These are phyloP conservation scores for Echium plantagineum DNA, from an alignment of 257 asterid genomes.

Conservation along the genomic window DNA sequence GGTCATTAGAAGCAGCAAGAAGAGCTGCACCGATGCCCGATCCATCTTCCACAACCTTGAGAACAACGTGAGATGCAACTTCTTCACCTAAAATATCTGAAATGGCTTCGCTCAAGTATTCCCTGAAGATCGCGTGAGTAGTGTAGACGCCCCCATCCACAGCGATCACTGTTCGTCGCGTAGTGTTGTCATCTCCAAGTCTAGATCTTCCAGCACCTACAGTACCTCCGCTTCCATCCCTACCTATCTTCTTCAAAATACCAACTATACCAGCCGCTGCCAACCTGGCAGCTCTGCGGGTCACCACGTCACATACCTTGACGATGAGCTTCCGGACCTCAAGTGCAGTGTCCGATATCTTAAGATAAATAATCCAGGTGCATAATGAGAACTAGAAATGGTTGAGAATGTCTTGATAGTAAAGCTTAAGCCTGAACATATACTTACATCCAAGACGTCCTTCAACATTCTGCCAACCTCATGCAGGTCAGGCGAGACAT, in stretches of 20 bases:
- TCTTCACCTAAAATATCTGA: conserved; percentile 61
- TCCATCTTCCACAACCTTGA: conserved; percentile 58
- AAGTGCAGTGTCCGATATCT: conserved; percentile 53
- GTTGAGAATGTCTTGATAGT: not conserved
- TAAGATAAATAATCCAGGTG: conserved; percentile 11
- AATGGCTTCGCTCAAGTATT: conserved; percentile 44
- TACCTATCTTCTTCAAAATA: conserved; percentile 67
- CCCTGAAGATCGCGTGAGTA: conserved; percentile 63
- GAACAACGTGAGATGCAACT: conserved; percentile 16
- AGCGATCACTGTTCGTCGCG: conserved; percentile 52
- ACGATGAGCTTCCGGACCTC: conserved; percentile 63
- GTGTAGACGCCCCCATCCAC: conserved; percentile 71
- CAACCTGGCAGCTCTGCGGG: conserved; percentile 78
- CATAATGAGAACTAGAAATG: conserved; percentile 7
- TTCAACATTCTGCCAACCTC: conserved; percentile 57
- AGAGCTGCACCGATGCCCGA: conserved; percentile 95
- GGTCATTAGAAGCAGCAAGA: conserved; percentile 80
- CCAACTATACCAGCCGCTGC: conserved; percentile 77
- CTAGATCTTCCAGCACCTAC: conserved; percentile 3
- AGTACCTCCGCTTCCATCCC: conserved; percentile 21
- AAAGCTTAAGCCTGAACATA: not conserved
- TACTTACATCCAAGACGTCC: conserved; percentile 50
- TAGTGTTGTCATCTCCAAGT: conserved; percentile 30
- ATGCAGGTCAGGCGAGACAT: conserved; percentile 53
- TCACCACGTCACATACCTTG: conserved; percentile 53